phyloP scores from a whole-genome alignment of 1,139 yeast genomes.

The Diutina sp. region DNA sequence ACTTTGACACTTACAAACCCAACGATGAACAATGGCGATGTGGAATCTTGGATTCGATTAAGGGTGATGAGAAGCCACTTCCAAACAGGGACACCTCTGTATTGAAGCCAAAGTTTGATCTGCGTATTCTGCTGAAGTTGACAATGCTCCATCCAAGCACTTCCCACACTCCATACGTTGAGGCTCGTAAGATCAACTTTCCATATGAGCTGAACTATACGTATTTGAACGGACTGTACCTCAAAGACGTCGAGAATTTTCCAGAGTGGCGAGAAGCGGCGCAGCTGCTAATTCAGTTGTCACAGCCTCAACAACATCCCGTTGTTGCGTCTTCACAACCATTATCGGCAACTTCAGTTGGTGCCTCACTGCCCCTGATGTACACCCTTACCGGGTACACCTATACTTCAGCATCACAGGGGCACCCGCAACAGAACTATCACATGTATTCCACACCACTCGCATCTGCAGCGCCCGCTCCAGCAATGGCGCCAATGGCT shows the following conservation, averaged over 20 bases:
- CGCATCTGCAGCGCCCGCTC: background rate
- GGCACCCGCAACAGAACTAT: background rate
- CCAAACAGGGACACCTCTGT: slow-evolving; percentile 13
- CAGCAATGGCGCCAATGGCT: background rate
- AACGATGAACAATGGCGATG: slow-evolving; percentile 36
- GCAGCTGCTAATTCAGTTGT: slow-evolving; percentile 27
- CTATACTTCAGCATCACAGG: background rate
- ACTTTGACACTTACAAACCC: slow-evolving; percentile 35
- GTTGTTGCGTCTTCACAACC: background rate
- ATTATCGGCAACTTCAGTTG: background rate
- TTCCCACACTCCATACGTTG: background rate
- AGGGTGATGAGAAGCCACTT: slow-evolving; percentile 13
- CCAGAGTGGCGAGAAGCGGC: slow-evolving; percentile 39
- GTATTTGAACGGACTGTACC: slow-evolving; percentile 31
- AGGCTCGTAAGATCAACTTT: slow-evolving; percentile 31
- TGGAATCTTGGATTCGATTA: slow-evolving; percentile 27
- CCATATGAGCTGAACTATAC: slow-evolving; percentile 46
- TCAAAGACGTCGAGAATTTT: slow-evolving; percentile 30
- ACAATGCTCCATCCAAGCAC: background rate
- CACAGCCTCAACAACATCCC: slow-evolving; percentile 10
- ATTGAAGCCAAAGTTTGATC: slow-evolving; percentile 25
- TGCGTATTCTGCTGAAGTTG: slow-evolving; percentile 26
- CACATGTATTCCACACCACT: background rate
- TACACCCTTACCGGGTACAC: background rate
- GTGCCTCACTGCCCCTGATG: background rate